Percentiles rank a stretch among this genome's conserved stretches.
Conservation (phyloP, 2,329 filamentous ascomycete genomes). For the Xylariales sp. region DNA sequence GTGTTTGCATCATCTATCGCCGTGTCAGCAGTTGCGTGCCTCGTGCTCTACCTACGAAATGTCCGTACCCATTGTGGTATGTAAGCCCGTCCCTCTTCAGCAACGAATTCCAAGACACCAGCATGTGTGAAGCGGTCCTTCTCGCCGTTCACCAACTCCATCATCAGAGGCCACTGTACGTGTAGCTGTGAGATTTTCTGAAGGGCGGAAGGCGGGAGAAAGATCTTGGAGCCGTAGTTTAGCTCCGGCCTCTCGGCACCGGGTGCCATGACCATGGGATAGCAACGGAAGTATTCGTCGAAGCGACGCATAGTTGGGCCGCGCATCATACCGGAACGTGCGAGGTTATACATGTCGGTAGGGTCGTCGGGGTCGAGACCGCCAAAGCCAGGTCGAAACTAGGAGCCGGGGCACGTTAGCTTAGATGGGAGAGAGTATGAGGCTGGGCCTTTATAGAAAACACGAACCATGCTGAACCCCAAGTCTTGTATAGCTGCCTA, state of each 20-base stretch:
- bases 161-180: slow-evolving; percentile 96
- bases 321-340: slow-evolving; percentile 56
- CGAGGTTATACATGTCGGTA: slow-evolving; percentile 63
- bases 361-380: slow-evolving; percentile 61
- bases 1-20: slow-evolving; percentile 88
- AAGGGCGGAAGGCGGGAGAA: slow-evolving; percentile 93
- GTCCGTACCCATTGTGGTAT: slow-evolving; percentile 87
- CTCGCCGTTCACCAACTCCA: slow-evolving; percentile 92
- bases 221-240: slow-evolving; percentile 97
- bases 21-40: slow-evolving; percentile 35
- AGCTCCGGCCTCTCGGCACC: slow-evolving; percentile 88
- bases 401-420: slow-evolving; percentile 14
- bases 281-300: slow-evolving; percentile 98
- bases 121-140: slow-evolving; percentile 86
- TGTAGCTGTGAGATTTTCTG: slow-evolving; percentile 97
- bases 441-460: slow-evolving; percentile 7
- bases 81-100: slow-evolving; percentile 96
- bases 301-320: slow-evolving; percentile 77
- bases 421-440: background rate
- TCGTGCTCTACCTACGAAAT: background rate
- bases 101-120: slow-evolving; percentile 96
- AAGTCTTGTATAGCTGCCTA: background rate
- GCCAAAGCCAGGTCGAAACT: slow-evolving; percentile 55
- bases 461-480: slow-evolving; percentile 35
- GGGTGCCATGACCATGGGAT: slow-evolving; percentile 93